A percentile compares a stretch with the other conserved stretches of the same genome.
phyloP scores from a whole-genome alignment of 495 filamentous ascomycete genomes.

The Trichodelitschia bisporula region DNA sequence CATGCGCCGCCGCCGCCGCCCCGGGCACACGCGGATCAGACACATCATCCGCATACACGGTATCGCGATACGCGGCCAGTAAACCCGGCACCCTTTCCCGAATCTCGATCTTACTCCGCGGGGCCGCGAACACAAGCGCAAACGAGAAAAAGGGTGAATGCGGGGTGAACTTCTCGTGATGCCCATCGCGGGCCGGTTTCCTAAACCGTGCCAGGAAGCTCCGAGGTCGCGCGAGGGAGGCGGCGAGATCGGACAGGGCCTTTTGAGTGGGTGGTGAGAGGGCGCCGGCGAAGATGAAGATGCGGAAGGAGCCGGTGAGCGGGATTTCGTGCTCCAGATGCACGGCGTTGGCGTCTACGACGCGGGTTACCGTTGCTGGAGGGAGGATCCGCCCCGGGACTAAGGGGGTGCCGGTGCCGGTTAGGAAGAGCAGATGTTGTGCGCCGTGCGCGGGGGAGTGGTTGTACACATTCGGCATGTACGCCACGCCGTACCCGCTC shows the following conservation, averaged over 20 bases:
- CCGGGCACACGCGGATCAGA: constrained; percentile 45
- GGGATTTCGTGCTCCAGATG: constrained; percentile 76
- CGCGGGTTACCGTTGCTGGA: constrained; percentile 54
- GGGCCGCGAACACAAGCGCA: constrained; percentile 42
- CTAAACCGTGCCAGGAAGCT: constrained; percentile 47
- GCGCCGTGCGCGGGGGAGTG: constrained; percentile 50
- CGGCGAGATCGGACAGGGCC: constrained; percentile 43
- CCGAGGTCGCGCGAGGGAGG: constrained; percentile 31
- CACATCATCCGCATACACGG: constrained; percentile 70
- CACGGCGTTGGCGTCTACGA: constrained; percentile 65
- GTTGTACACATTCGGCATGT: constrained; percentile 38
- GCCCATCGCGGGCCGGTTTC: constrained; percentile 33
- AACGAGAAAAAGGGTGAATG: constrained; percentile 62
- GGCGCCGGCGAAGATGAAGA: constrained; percentile 62
- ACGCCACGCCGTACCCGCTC: constrained; percentile 37
- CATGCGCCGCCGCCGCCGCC: constrained; percentile 49
- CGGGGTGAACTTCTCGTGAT: constrained; percentile 63
- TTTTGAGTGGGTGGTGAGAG: constrained; percentile 26
- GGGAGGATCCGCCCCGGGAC: constrained; percentile 45
- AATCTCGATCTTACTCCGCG: constrained; percentile 40
- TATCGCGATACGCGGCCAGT: constrained; percentile 49
- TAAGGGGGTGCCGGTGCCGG: constrained; percentile 27
- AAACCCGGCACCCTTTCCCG: constrained; percentile 35
- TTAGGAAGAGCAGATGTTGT: constrained; percentile 35
- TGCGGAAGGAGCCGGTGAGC: constrained; percentile 62